Percentiles rank a stretch among this genome's conserved stretches.
Evolutionary conservation across 441 rosid genomes (phyloP).

Genomic region (Pelargonium fulgidum): DNA sequence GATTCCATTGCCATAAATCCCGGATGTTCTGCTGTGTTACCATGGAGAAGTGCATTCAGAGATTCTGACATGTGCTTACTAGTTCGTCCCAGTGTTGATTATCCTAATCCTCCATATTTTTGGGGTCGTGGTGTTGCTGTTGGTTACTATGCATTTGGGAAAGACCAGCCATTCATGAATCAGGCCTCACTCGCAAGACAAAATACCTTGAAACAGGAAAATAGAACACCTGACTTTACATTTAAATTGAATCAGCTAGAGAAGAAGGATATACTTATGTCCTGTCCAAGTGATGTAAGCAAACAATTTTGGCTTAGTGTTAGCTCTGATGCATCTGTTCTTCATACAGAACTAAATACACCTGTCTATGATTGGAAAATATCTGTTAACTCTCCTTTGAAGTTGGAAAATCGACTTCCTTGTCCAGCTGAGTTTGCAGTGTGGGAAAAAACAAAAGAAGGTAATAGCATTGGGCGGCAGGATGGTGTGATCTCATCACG

Average conservation of each 20-base stretch:
- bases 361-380: slow-evolving; percentile 98
- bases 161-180: slow-evolving; percentile 71
- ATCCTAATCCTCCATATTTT: slow-evolving; percentile 41
- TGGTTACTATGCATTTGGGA: slow-evolving; percentile 50
- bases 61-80: slow-evolving; percentile 60
- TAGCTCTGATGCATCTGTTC: slow-evolving; percentile 85
- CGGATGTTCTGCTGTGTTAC: slow-evolving; percentile 70
- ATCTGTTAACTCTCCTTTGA: slow-evolving; percentile 79
- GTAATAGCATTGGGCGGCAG: slow-evolving; percentile 60
- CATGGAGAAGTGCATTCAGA: slow-evolving; percentile 77
- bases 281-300: slow-evolving; percentile 54
- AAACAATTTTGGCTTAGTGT: slow-evolving; percentile 82
- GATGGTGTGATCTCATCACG: slow-evolving; percentile 63
- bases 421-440: slow-evolving; percentile 78
- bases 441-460: slow-evolving; percentile 85
- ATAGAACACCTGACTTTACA: slow-evolving; percentile 39
- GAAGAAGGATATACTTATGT: slow-evolving; percentile 85
- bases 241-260: slow-evolving; percentile 78
- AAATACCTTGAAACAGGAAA: slow-evolving; percentile 56
- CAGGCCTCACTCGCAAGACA: slow-evolving; percentile 61
- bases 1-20: slow-evolving; percentile 44
- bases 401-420: slow-evolving; percentile 94
- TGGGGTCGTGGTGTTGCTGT: slow-evolving; percentile 75
- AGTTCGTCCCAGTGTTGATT: slow-evolving; percentile 62
- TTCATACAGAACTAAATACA: slow-evolving; percentile 79